Evolutionary conservation across 2,329 filamentous ascomycete genomes (phyloP).

Genomic region (Neofusicoccum laricinum): DNA sequence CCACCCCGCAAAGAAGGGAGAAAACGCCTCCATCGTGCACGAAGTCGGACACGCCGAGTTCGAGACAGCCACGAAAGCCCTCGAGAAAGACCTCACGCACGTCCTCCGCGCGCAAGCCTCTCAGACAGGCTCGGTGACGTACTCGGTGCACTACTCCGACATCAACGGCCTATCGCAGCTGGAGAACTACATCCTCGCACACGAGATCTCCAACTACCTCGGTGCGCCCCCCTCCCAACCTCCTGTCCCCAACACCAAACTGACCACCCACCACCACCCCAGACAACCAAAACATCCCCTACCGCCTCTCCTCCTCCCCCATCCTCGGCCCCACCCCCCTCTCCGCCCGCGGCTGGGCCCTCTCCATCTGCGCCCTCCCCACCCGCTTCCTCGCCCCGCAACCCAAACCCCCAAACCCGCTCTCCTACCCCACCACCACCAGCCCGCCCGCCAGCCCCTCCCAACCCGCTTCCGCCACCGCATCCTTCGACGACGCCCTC

Average conservation of each 20-base stretch:
- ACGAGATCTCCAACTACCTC: constrained; percentile 31
- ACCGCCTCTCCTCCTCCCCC: constrained; percentile 33
- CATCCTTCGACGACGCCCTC: constrained; percentile 26
- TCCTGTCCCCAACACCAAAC: neutral
- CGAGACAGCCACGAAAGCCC: constrained; percentile 30
- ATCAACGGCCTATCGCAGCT: constrained; percentile 34
- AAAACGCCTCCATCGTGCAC: constrained; percentile 27
- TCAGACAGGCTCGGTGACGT: constrained; percentile 22
- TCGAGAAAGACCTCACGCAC: constrained; percentile 29
- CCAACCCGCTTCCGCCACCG: neutral
- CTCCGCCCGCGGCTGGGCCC: constrained; percentile 30
- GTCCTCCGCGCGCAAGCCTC: constrained; percentile 21
- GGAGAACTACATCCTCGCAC: constrained; percentile 36
- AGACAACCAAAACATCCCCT: constrained; percentile 28
- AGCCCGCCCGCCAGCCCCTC: constrained; percentile 22
- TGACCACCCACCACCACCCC: neutral
- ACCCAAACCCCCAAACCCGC: constrained; percentile 22
- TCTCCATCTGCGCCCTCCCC: constrained; percentile 30
- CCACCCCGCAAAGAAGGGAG: constrained; percentile 28
- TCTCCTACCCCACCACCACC: constrained; percentile 2
- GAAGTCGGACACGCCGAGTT: constrained; percentile 25
- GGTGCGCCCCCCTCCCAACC: constrained; percentile 21
- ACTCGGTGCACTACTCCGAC: constrained; percentile 35
- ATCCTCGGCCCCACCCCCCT: constrained; percentile 26
- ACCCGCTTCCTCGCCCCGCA: constrained; percentile 22